Conservation (phyloP, 805 yeast species). For the Candida ipomoeae region DNA sequence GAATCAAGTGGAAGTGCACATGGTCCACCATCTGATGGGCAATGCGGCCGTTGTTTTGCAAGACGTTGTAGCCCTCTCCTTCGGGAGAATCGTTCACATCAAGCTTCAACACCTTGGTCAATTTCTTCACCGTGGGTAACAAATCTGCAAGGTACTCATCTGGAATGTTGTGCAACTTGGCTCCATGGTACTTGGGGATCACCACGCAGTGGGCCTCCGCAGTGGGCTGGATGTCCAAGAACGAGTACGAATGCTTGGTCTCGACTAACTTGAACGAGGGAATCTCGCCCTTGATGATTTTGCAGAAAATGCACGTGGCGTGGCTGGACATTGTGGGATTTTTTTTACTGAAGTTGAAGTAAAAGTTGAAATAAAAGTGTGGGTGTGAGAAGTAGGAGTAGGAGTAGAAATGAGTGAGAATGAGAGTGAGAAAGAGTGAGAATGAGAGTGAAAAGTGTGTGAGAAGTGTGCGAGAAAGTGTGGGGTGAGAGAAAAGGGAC, state of each 20-base stretch:
- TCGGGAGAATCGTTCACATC: constrained; percentile 57
- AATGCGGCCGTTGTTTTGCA: constrained; percentile 91
- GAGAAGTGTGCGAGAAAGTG: not conserved
- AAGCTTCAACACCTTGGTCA: constrained; percentile 68
- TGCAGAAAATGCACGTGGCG: constrained; percentile 85
- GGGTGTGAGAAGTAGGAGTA: too few relatives aligned
- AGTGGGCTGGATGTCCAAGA: constrained; percentile 91
- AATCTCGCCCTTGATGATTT: constrained; percentile 91
- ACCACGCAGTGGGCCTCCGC: constrained; percentile 83
- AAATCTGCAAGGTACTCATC: constrained; percentile 86
- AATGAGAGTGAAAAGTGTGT: not conserved
- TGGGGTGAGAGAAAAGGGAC: too few relatives aligned
- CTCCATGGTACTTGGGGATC: constrained; percentile 93
- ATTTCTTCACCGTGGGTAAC: constrained; percentile 82
- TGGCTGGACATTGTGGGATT: constrained; percentile 29
- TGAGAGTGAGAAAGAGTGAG: not conserved
- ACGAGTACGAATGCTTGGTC: constrained; percentile 76
- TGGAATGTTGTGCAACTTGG: constrained; percentile 85
- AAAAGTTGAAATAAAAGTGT: too few relatives aligned
- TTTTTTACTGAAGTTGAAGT: too few relatives aligned
- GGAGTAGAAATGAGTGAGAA: too few relatives aligned
- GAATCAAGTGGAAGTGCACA: constrained; percentile 95
- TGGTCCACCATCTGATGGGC: constrained; percentile 97
- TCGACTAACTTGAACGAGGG: constrained; percentile 90
- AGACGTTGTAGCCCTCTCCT: constrained; percentile 77